Percentiles rank a stretch among this genome's conserved stretches.
These are phyloP conservation scores for Boletus reticulatus DNA, from an alignment of 768 basidiomycete species.

Conservation along the genomic window DNA sequence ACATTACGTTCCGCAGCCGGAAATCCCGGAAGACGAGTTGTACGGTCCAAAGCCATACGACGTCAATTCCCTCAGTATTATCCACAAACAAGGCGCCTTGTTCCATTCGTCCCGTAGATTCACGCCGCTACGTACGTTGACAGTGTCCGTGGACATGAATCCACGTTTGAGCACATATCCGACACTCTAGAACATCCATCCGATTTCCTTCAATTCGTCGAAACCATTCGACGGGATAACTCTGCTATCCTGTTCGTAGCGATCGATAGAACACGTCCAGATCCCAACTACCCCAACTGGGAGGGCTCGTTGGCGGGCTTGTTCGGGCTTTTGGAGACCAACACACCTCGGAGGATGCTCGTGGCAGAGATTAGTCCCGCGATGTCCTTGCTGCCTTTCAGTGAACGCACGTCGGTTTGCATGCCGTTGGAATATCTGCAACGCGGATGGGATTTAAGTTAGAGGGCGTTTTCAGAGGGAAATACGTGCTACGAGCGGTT, in stretches of 20 bases:
- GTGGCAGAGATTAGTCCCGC: constrained; percentile 33
- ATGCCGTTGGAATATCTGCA: constrained; percentile 40
- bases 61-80: constrained; percentile 5
- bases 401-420: constrained; percentile 40
- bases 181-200: constrained; percentile 4
- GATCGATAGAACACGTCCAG: constrained; percentile 38
- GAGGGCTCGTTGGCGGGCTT: constrained; percentile 37
- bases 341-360: constrained; percentile 17
- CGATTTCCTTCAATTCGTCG: constrained; percentile 11
- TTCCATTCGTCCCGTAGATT: constrained; percentile 21
- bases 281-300: constrained; percentile 25
- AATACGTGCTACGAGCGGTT: constrained; percentile 24
- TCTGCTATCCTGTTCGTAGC: constrained; percentile 34
- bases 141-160: constrained; percentile 17
- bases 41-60: constrained; percentile 27
- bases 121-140: constrained; percentile 18
- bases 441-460: constrained; percentile 44
- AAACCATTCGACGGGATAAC: neutral
- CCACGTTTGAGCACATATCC: constrained; percentile 14
- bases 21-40: constrained; percentile 14
- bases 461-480: constrained; percentile 43
- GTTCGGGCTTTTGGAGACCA: constrained; percentile 33
- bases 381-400: constrained; percentile 38
- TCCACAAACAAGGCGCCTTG: constrained; percentile 16
- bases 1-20: constrained; percentile 10